phyloP scores from a whole-genome alignment of 2,329 filamentous ascomycete genomes.

The Colletotrichum musae region DNA sequence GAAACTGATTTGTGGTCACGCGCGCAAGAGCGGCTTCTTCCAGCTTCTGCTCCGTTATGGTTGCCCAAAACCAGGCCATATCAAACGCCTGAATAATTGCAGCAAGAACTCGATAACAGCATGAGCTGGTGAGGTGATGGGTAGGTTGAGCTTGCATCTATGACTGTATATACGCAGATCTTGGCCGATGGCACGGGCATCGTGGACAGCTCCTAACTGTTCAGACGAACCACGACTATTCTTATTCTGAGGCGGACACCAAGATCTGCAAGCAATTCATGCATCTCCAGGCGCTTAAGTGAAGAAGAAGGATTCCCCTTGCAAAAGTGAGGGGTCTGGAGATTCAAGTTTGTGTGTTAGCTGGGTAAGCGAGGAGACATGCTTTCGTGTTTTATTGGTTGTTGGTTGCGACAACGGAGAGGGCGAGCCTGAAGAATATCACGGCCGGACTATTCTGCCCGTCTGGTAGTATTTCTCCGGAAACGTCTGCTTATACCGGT shows the following conservation, averaged over 20 bases:
- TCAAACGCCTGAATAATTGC: neutral
- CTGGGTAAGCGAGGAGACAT: neutral
- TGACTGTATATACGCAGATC: constrained; percentile 10
- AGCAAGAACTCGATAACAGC: neutral
- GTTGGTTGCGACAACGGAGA: neutral
- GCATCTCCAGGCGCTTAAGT: neutral
- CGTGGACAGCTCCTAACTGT: neutral
- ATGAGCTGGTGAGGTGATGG: neutral
- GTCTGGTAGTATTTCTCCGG: neutral
- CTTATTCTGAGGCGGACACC: neutral
- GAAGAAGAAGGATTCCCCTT: neutral
- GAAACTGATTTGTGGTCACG: constrained; percentile 26
- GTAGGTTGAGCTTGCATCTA: constrained; percentile 1
- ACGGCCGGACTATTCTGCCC: neutral
- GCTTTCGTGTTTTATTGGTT: neutral
- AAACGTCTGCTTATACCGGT: neutral
- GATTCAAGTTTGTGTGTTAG: neutral
- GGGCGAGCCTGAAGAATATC: neutral
- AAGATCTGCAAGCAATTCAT: neutral
- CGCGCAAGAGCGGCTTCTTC: constrained; percentile 18
- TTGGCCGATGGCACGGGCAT: constrained; percentile 1
- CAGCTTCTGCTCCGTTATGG: constrained; percentile 2
- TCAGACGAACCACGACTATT: constrained; percentile 19
- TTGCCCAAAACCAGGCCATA: constrained; percentile 2
- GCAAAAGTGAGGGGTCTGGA: neutral